phyloP scores from a whole-genome alignment of 2,329 filamentous ascomycete genomes.

The Rugonectria rugulosa region DNA sequence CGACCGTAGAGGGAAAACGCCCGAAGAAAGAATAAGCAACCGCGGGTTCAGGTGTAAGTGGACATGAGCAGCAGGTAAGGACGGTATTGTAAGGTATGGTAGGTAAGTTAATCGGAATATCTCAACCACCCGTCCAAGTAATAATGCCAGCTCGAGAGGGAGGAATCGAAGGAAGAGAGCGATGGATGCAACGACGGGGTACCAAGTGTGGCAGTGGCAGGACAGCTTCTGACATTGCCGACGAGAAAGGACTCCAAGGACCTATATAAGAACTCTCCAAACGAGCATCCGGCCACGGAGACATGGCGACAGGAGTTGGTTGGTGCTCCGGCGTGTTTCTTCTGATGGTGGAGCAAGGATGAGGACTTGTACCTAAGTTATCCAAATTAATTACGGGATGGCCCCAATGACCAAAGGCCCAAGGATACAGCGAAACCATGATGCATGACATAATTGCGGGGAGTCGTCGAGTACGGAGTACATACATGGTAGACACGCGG shows the following conservation, averaged over 20 bases:
- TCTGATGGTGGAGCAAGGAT: slow-evolving; percentile 40
- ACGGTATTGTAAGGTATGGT: no score
- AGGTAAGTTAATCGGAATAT: no score
- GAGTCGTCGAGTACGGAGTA: slow-evolving; percentile 33
- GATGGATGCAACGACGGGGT: slow-evolving; percentile 34
- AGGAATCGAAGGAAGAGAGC: slow-evolving; percentile 23
- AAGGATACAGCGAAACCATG: slow-evolving; percentile 46
- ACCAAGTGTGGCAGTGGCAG: slow-evolving; percentile 33
- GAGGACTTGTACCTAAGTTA: slow-evolving; percentile 17
- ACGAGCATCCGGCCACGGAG: slow-evolving; percentile 25
- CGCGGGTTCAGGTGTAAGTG: slow-evolving; percentile 23
- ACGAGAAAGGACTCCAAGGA: slow-evolving; percentile 34
- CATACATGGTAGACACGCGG: no score
- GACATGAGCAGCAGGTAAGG: slow-evolving; percentile 24
- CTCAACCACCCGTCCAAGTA: slow-evolving; percentile 26
- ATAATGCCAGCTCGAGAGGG: slow-evolving; percentile 25
- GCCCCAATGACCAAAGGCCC: no score
- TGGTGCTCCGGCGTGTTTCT: slow-evolving; percentile 31
- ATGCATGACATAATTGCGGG: slow-evolving; percentile 58
- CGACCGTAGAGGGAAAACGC: slow-evolving; percentile 8
- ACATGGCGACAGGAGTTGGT: slow-evolving; percentile 29
- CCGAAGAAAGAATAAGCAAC: neutral
- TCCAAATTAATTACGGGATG: slow-evolving; percentile 45
- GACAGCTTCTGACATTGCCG: slow-evolving; percentile 31
- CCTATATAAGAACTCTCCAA: slow-evolving; percentile 38